A percentile compares a stretch with the other conserved stretches of the same genome.
These are phyloP conservation scores for Didymella arachidicola DNA, from an alignment of 2,329 filamentous ascomycete genomes.

Conservation along the genomic window DNA sequence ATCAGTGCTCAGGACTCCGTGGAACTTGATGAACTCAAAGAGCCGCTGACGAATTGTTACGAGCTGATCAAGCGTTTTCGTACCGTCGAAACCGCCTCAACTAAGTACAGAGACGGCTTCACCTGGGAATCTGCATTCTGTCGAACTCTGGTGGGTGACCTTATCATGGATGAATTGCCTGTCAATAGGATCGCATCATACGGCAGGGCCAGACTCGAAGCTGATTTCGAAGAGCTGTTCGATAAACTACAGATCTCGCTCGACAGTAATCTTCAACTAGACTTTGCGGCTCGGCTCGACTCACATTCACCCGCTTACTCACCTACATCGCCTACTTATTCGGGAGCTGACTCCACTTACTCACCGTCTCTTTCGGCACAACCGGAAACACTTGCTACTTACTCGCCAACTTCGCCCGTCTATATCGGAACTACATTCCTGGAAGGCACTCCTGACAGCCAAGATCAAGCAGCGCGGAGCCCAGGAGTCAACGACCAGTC, in stretches of 20 bases:
- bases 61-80: not conserved
- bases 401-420: not conserved
- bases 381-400: not conserved
- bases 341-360: not conserved
- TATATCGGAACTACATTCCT: not conserved
- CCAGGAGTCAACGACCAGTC: not conserved
- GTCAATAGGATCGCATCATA: constrained; percentile 4
- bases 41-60: not conserved
- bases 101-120: not conserved
- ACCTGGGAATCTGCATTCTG: constrained; percentile 20
- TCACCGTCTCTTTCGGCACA: not conserved
- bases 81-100: rapidly evolving
- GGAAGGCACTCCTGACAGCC: too few species aligned
- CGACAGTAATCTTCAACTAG: not conserved
- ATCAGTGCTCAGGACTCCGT: not conserved
- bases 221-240: not conserved
- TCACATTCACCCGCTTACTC: not conserved
- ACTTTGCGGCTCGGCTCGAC: not conserved
- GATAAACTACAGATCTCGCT: not conserved
- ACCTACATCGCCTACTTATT: not conserved
- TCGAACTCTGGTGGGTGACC: constrained; percentile 21
- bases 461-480: not conserved
- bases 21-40: not conserved
- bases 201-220: not conserved
- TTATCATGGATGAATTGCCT: constrained; percentile 24